Base-by-base conservation (phyloP, 139 green algal species). In the Medakamo hakoo region DNA sequence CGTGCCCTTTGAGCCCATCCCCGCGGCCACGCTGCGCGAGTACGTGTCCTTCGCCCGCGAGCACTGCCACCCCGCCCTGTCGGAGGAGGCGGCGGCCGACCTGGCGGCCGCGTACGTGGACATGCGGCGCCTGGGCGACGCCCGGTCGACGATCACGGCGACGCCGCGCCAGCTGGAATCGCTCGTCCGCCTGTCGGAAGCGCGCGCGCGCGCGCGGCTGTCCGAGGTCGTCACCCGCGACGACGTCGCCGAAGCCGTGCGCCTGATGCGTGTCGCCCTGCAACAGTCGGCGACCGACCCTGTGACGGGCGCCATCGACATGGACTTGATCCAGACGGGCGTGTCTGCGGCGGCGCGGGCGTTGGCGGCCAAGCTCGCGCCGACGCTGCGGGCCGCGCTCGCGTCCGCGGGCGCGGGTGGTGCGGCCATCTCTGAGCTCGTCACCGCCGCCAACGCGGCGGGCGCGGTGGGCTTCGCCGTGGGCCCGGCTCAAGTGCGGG, bases 141-240 rank as follows among this genome's bases (percentile, higher is more conserved):
- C 23, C 20, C 30, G 30, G 21, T 26, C 16, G 19, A 18, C 20
- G 32, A 4, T 49, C 49, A 40, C 32, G 21, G n/a, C 25, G 29
- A 86, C 80, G 2, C 75, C 93, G 66, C 82, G 90, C 26, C 93
- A 99, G 84, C 83, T 98, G 76, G 93, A 98, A 78, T 89, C 90
- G 28, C 71, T 98, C 27, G 76, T 99, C 60, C 78, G 90, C 24
- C 71, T 96, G 59, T 90, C 79, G 23, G 88, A 95, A 76, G 86
- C 88, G 25, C 71, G 88, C 27, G 89, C 86, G 22, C 68, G 86
- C 16, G 29, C 84, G 52, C 68, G 82, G 56, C 78, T 74, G 30
- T 40, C 71, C 9, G 29, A 63, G 19, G 25, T 68, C 4, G 76
- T 92, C n/a, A 68, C 29, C n/a, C 59, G 66, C 16, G 57, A 40